Evolutionary conservation across 2,329 filamentous ascomycete species (phyloP).

Genomic region (Alternaria panax): DNA sequence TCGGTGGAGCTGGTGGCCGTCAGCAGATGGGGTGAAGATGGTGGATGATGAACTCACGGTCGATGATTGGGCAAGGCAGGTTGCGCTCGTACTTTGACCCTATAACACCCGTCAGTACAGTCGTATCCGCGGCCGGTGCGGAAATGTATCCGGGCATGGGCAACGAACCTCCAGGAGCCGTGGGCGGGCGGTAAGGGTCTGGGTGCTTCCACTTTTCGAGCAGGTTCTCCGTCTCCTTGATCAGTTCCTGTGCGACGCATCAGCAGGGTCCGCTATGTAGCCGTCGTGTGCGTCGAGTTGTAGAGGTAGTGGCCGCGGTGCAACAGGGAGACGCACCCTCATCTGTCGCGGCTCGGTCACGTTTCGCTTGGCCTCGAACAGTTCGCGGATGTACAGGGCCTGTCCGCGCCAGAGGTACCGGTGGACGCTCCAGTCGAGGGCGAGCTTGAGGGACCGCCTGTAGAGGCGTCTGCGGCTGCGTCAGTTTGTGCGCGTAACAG

Average conservation of each 20-base stretch:
- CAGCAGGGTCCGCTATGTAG: constrained; percentile 20
- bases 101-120: constrained; percentile 50
- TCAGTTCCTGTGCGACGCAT: constrained; percentile 68
- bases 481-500: constrained; percentile 33
- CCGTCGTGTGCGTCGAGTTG: constrained; percentile 2
- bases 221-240: constrained; percentile 86
- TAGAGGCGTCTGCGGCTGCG: constrained; percentile 71
- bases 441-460: constrained; percentile 88
- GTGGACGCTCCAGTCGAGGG: constrained; percentile 95
- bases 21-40: constrained; percentile 17
- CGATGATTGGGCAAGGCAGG: constrained; percentile 77
- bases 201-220: constrained; percentile 97
- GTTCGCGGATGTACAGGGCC: constrained; percentile 90
- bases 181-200: constrained; percentile 88
- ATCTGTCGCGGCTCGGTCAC: constrained; percentile 85
- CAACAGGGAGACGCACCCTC: constrained; percentile 65
- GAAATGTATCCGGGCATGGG: constrained; percentile 28
- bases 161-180: constrained; percentile 83
- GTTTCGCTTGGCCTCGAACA: constrained; percentile 93
- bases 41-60: constrained; percentile 68
- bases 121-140: constrained; percentile 30
- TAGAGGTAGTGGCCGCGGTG: not conserved
- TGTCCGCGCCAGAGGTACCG: constrained; percentile 94
- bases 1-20: constrained; percentile 42
- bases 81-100: constrained; percentile 98